Evolutionary conservation across 257 asterid species (phyloP).

Genomic region (Agastache rugosa): DNA sequence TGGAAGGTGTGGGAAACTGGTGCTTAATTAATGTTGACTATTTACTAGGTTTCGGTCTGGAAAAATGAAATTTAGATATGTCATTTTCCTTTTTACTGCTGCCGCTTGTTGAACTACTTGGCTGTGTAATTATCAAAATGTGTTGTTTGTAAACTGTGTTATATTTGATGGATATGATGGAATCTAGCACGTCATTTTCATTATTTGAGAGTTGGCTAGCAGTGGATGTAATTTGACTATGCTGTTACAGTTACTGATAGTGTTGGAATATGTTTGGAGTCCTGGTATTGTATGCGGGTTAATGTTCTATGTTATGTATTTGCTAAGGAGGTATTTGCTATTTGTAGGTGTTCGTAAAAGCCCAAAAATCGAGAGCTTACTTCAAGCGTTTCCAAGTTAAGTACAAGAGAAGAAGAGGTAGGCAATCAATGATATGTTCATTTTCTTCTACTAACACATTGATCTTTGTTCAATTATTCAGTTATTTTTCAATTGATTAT

Average conservation of each 20-base stretch:
- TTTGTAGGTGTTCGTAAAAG: constrained; percentile 56
- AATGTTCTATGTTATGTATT: not conserved
- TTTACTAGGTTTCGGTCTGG: not conserved
- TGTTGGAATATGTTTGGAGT: not conserved
- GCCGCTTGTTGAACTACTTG: not conserved
- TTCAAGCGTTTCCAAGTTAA: constrained; percentile 76
- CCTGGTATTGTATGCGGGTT: not conserved
- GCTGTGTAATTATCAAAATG: not conserved
- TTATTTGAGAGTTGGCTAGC: not conserved
- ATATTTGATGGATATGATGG: not conserved
- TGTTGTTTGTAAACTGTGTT: not conserved
- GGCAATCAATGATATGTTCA: not conserved
- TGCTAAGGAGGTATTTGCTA: not conserved
- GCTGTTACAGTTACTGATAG: not conserved
- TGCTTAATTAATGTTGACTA: too few species aligned
- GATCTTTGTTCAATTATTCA: not conserved
- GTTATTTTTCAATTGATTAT: not conserved
- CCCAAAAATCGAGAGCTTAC: constrained; percentile 67
- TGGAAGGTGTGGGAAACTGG: not conserved
- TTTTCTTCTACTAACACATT: not conserved
- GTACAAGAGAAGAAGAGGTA: constrained; percentile 79
- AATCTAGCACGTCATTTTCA: not conserved
- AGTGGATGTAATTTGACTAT: not conserved
- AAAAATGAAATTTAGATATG: too few species aligned
- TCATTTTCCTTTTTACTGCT: not conserved